Base-by-base conservation (phyloP, 345 rosid species). In the Eucalyptus viminalis region DNA sequence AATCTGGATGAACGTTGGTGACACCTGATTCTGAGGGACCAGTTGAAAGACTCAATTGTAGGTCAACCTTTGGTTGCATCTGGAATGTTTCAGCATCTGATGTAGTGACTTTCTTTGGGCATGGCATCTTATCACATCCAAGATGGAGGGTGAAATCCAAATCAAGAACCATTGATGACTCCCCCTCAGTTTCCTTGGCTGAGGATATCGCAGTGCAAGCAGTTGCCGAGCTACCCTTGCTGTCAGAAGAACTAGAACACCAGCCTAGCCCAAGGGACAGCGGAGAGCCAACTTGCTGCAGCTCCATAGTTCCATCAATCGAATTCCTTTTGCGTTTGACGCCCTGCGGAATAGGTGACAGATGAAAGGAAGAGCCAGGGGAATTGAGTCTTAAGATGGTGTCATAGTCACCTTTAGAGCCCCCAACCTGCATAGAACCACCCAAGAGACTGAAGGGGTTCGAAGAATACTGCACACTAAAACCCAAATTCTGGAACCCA, bases 181-280 rank as follows among this genome's bases (percentile, higher is more conserved):
- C 99, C 89, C 94, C 99, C 62, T 95, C 98, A 69, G 92, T 94
- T 94, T 95, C 98, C 94, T 95, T 98, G 72, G 97, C 94, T 22
- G 99, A 95, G 87, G 99, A 96, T 89, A 93, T 90, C 56, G 94
- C 91, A 65, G 96, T 94, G 91, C 95, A 94, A 91, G 93, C 97
- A 90, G 98, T 96, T 87, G 94, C 95, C 1, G 98, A 95, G 92
- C 99, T 97, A 86, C 95, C 99, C 92, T 95, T 96, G 91, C 98
- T 96, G 89, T 98, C 98, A 25, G 99, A 97, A 85, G 99, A 97
- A 91, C 98, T 96, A 16, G 96, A 88, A n/a, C 97, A 89, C 54
- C 92, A 93, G 60, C 96, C 98, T 31, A 98, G 92, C 90, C 98
- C 95, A 67, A 98, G 98, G 62, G 95, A 95, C 88, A 98, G 93